Percentiles rank a stretch among this genome's conserved stretches.
Conservation (phyloP, 345 rosid species). For the Alliaria petiolata region DNA sequence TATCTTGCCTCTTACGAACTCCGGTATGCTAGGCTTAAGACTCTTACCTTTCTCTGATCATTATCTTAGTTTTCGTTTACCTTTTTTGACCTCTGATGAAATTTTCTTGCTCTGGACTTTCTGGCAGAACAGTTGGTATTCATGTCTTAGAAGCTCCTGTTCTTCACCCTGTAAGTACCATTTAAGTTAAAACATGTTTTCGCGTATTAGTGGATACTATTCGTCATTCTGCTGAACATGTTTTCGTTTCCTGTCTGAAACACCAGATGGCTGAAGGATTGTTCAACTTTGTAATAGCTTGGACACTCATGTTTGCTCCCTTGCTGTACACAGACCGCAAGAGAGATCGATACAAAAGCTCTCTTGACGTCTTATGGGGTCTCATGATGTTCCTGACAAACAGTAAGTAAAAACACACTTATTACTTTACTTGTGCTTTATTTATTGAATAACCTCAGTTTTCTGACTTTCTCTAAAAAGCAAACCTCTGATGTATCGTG, state of each 20-base stretch:
- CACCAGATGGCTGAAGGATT: conserved; percentile 83
- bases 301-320: conserved; percentile 99
- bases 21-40: conserved; percentile 41
- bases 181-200: background rate
- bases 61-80: background rate
- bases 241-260: background rate
- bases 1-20: conserved; percentile 69
- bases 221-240: too few species aligned
- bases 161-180: conserved; percentile 83
- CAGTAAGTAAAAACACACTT: conserved; percentile 44
- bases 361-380: conserved; percentile 77
- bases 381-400: conserved; percentile 97
- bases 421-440: background rate
- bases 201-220: background rate
- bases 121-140: conserved; percentile 78
- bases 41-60: background rate
- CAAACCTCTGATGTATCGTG: background rate
- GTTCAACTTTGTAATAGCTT: conserved; percentile 90
- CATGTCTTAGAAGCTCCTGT: conserved; percentile 65
- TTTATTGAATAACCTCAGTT: background rate
- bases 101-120: conserved; percentile 24
- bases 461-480: background rate
- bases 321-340: conserved; percentile 74
- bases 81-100: too few species aligned
- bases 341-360: conserved; percentile 73